Percentiles rank a stretch among this genome's conserved stretches.
phyloP scores from a whole-genome alignment of 2,329 filamentous ascomycete genomes.

The Neonectria ditissima region DNA sequence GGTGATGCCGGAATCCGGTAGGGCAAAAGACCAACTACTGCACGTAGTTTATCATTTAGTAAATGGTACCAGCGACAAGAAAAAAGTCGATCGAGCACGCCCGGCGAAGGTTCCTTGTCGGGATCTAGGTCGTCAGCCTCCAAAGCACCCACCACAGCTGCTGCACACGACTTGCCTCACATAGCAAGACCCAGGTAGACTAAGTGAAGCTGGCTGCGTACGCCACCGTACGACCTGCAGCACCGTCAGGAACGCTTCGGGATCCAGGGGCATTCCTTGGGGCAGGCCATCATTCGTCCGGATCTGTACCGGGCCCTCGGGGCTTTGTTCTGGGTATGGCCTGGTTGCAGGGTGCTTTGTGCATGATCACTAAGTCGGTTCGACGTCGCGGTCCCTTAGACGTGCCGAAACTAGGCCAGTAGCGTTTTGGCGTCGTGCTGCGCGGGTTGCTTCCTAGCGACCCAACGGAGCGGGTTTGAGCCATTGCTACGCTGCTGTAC shows the following conservation, averaged over 20 bases:
- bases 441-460: too few species aligned
- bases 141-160: conserved; percentile 13
- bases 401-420: background rate
- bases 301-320: conserved; percentile 11
- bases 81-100: conserved; percentile 4
- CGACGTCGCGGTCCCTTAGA: background rate
- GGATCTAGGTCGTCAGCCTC: background rate
- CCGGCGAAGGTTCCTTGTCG: conserved; percentile 3
- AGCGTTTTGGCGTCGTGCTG: background rate
- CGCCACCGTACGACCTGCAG: conserved; percentile 29
- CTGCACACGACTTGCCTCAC: background rate
- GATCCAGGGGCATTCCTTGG: conserved; percentile 14
- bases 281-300: conserved; percentile 18
- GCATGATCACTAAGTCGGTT: background rate
- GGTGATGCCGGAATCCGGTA: background rate
- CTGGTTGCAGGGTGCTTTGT: background rate
- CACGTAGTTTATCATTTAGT: background rate
- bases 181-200: background rate
- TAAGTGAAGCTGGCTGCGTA: background rate
- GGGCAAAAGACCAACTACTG: background rate
- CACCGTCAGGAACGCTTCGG: background rate
- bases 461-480: background rate
- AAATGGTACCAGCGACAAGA: background rate
- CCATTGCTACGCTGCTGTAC: background rate
- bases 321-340: background rate